Base-by-base conservation (phyloP, 1,139 yeast genomes). In the Suhomyces taliae region DNA sequence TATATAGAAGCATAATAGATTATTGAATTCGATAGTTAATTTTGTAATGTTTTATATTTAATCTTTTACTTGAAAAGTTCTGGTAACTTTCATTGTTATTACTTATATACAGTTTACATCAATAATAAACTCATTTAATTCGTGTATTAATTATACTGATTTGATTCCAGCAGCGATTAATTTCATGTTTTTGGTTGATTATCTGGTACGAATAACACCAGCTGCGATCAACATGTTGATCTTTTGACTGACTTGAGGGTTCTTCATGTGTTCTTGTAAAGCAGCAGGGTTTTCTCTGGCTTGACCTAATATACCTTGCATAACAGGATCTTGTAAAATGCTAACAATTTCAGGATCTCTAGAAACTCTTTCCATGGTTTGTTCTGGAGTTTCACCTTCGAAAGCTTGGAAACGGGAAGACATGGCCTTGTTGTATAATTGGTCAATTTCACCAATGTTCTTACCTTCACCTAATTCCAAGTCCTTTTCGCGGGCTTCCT, bases 221-320 rank as follows among this genome's bases (percentile, higher is more conserved):
- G 99, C 97, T 48, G 97, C 96, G 65, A 91, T 86, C 70, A 95
- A 81, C 63, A 88, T 81, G 67, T 88, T 87, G 61, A 95, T 85
- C 82, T 93, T 95, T 69, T 84, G 85, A 61, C 85, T 82, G 46
- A 95, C 90, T 55, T 85, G 95, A 34, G 99, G 98, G 71, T 93
- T 95, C 77, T 82, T 88, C 97, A 95, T 90, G 71, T 95, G 99
- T 59, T 93, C 98, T 66, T 89, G 95, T 58, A 95, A 79, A 41
- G 99, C 98, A 44, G 96, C 96, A 40, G 99, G 99, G 66, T 95
- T 88, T 53, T 85, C 90, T 68, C 87, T 89, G 15, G 98, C 99
- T 73, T 95, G 99, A 55, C 83, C 86, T 65, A 95, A 79, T 57
- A 95, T 93, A 51, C 93, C 87, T 72, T 90, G 95, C 98, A 95